Evolutionary conservation across 345 rosid species (phyloP), one percentile per base, ranked within the genome.

Genomic region (Hibiscus trionum): DNA sequence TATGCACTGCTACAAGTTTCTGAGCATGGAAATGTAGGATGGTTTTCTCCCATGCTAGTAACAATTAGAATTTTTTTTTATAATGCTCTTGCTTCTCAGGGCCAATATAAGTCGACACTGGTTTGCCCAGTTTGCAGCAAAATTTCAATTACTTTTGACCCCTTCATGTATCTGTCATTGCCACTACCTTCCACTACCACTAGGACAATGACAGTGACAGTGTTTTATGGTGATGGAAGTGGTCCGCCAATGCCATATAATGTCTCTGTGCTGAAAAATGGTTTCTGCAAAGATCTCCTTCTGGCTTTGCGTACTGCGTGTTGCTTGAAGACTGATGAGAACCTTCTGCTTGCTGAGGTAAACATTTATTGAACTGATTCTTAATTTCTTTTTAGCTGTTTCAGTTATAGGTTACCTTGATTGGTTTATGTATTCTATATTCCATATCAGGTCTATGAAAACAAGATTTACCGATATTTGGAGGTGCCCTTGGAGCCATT

Each of bases 31-130:
- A 35, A 21, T 17, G 56, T 70, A 7, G 64, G 74, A 8, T 66
- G 55, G 5, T 66, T 66, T 26, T 47, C 57, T 21, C 56, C 33
- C 27, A 4, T 47, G 39, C 24, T 52, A 55, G 67, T 77, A 49
- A 73, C 75, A 16, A 42, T 75, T 47, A 44, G 29, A 14, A 16
- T 61, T 60, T 75, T 76, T 66, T 63, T 63, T 75, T 21, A 74
- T 60, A 29, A 68, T 68, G 39, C n/a, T 52, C 60, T 52, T 68
- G 60, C 72, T 57, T 69, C 71, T 75, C 93, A 94, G 98, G 97
- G 98, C 63, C 98, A 94, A 84, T 94, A 94, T 74, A 94, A 91
- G 81, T 94, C 98, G 10, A 94, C 98, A 11, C 79, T 94, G 66
- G 97, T 88, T 63, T 94, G 98, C 76, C 97, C 97, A 73, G 80